Base-by-base conservation (phyloP, 2,329 filamentous ascomycete species). In the Beauveria scarabaeidicola region DNA sequence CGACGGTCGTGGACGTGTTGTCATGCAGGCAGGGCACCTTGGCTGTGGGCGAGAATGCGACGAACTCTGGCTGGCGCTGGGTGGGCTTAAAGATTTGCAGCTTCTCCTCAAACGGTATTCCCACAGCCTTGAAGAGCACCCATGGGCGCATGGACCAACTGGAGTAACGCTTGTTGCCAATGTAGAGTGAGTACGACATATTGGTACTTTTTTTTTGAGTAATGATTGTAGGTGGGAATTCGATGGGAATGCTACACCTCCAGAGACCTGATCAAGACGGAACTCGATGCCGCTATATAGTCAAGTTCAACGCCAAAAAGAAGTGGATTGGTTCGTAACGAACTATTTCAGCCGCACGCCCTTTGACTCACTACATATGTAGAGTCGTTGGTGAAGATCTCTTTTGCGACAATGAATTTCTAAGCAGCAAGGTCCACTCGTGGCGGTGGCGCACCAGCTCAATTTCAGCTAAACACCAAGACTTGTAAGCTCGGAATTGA, bases 71-170 rank as follows among this genome's bases (percentile, higher is more conserved):
- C 59, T 71, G 76, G 43, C 62, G 68, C 48, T 59, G 64, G 43
- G 66, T 68, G 1, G 66, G 63, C 52, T 67, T 62, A 62, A 76
- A 72, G 23, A 70, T 61, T 61, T 71, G 66, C 40, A 77, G 67
- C 44, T 71, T 66, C 61, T 78, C 73, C 8, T 70, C 68, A 58
- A 78, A 78, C 43, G 77, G 74, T 50, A 80, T 72, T 48, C 65
- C 59, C 64, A 78, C 73, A 57, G 72, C 70, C 52, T 72, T 74
- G 62, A 80, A 68, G 27, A 79, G 69, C 9, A 80, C 71, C 75
- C 75, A 77, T 3, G 74, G 72, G 41, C 76, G 71, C 69, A 78
- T 73, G 52, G 75, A 77, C 76, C 76, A 78, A 21, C 74, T 76
- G 2, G 74, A 76, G 67, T 77, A 77, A 62, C 75, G 75, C 57